These are phyloP conservation scores for Cyclotella cryptica DNA, from an alignment of 108 stramenopile genomes.

Conservation along the genomic window DNA sequence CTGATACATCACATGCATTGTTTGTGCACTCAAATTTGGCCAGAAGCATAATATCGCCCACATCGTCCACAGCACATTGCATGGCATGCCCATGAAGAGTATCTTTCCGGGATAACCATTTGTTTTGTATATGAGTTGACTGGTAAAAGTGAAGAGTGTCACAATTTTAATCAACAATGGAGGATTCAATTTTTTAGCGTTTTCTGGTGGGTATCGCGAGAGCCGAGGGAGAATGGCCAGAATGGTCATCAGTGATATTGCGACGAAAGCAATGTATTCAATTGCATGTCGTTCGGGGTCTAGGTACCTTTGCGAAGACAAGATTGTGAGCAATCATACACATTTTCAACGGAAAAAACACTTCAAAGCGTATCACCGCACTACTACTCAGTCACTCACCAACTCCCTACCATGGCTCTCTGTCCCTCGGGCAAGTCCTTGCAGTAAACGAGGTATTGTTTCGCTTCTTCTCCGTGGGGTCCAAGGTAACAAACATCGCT, in stretches of 20 bases:
- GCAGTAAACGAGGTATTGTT: slow-evolving; percentile 36
- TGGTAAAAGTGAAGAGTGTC: slow-evolving; percentile 29
- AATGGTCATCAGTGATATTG: slow-evolving; percentile 32
- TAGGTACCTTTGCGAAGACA: slow-evolving; percentile 23
- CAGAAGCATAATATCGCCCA: slow-evolving; percentile 39
- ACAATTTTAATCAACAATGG: slow-evolving; percentile 40
- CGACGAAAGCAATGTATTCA: slow-evolving; percentile 38
- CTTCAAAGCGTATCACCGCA: neutral
- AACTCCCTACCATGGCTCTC: slow-evolving; percentile 50
- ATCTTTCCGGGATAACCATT: slow-evolving; percentile 56
- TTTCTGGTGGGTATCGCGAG: slow-evolving; percentile 40
- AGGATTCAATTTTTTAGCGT: slow-evolving; percentile 27
- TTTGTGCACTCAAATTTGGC: slow-evolving; percentile 35
- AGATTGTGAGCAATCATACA: neutral
- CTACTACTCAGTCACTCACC: slow-evolving; percentile 8
- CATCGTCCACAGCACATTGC: slow-evolving; percentile 56
- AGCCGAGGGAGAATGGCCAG: slow-evolving; percentile 25
- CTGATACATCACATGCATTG: slow-evolving; percentile 51
- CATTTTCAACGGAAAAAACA: too few relatives aligned
- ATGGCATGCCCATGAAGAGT: slow-evolving; percentile 52
- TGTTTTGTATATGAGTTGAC: slow-evolving; percentile 50
- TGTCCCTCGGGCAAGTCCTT: slow-evolving; percentile 51
- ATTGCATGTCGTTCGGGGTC: slow-evolving; percentile 51
- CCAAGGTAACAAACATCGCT: slow-evolving; percentile 56
- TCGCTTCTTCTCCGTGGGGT: slow-evolving; percentile 40